Evolutionary conservation across 495 filamentous ascomycete species (phyloP).

Genomic region (Penicillium desertorum): DNA sequence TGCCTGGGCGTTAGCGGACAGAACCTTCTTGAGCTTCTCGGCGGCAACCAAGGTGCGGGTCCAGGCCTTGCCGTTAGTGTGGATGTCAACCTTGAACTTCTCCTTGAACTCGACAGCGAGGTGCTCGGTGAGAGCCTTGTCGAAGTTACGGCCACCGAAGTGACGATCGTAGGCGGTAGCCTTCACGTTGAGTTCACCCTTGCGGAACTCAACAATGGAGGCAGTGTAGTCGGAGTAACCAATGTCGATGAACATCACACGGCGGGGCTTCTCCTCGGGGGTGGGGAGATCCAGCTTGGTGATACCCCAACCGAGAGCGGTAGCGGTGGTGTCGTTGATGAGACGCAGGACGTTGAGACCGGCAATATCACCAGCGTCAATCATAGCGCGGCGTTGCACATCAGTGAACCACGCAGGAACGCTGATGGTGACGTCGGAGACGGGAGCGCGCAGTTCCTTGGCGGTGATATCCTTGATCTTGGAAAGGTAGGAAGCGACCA

Average conservation of each 20-base stretch:
- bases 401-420: conserved; percentile 98
- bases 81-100: conserved; percentile 89
- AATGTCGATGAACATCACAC: conserved; percentile 93
- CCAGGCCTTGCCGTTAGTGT: conserved; percentile 82
- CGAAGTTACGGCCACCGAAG: conserved; percentile 97
- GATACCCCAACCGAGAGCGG: conserved; percentile 95
- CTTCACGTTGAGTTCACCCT: conserved; percentile 94
- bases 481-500: conserved; percentile 91
- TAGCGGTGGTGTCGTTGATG: conserved; percentile 98
- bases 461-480: conserved; percentile 88
- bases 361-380: conserved; percentile 93
- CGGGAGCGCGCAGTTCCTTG: conserved; percentile 84
- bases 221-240: conserved; percentile 94
- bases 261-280: conserved; percentile 86
- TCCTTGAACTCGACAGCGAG: conserved; percentile 93
- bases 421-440: conserved; percentile 92
- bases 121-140: conserved; percentile 90
- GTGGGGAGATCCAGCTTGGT: conserved; percentile 90
- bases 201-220: conserved; percentile 93
- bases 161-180: conserved; percentile 91
- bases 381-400: conserved; percentile 78
- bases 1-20: conserved; percentile 90
- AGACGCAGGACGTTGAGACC: conserved; percentile 89
- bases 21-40: conserved; percentile 98
- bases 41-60: conserved; percentile 81